These are phyloP conservation scores for Pisolithus marmoratus DNA, from an alignment of 768 basidiomycete genomes.

Conservation along the genomic window DNA sequence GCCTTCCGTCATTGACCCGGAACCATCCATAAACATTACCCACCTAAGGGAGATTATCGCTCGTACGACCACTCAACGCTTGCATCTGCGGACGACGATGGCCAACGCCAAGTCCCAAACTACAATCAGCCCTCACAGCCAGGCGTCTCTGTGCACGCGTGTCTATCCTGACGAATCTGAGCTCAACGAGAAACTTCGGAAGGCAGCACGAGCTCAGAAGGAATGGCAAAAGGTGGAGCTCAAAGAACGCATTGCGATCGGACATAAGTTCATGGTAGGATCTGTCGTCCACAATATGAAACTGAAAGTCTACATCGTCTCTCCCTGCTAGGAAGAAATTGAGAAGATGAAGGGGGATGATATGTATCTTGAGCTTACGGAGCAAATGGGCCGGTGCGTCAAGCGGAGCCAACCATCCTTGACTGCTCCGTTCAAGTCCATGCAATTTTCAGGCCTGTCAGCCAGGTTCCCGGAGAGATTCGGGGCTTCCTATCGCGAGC, in stretches of 20 bases:
- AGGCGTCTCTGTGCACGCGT: conserved; percentile 55
- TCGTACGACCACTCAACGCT: neutral
- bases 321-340: conserved; percentile 40
- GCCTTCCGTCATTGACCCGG: no score
- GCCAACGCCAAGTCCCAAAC: conserved; percentile 47
- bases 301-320: neutral
- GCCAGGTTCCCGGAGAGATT: conserved; percentile 75
- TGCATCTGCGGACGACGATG: conserved; percentile 6
- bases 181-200: conserved; percentile 54
- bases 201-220: conserved; percentile 64
- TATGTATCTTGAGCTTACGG: conserved; percentile 68
- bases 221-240: conserved; percentile 59
- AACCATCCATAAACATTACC: no score
- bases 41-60: neutral
- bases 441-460: conserved; percentile 54
- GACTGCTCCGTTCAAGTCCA: neutral
- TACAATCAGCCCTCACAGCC: conserved; percentile 79
- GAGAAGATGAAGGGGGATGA: conserved; percentile 43
- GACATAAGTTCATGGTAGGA: conserved; percentile 64
- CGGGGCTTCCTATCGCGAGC: conserved; percentile 78
- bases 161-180: conserved; percentile 56
- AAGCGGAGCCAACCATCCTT: neutral
- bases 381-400: conserved; percentile 88
- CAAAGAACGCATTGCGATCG: conserved; percentile 61
- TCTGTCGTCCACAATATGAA: conserved; percentile 10